phyloP scores from a whole-genome alignment of 345 rosid species.

The Eucalyptus curtisii region DNA sequence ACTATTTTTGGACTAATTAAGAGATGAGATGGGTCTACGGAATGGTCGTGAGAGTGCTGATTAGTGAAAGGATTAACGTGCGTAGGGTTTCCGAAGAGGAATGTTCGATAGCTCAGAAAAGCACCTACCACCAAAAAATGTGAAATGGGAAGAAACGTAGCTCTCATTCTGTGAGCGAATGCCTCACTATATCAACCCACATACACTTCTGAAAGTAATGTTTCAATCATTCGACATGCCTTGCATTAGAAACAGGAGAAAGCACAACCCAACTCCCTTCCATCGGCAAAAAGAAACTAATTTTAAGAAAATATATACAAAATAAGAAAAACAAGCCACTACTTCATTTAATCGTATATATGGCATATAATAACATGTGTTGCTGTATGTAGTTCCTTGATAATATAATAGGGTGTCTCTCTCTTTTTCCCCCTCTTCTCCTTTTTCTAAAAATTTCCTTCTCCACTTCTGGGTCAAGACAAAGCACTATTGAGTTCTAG shows the following conservation, averaged over 20 bases:
- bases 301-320: neutral
- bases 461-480: neutral
- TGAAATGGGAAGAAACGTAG: neutral
- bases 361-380: neutral
- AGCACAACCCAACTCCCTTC: neutral
- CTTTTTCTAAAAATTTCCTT: neutral
- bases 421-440: neutral
- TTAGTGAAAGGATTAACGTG: neutral
- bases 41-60: neutral
- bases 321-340: neutral
- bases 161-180: neutral
- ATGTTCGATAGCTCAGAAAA: constrained; percentile 1
- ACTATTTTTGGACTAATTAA: constrained; percentile 6
- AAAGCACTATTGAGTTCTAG: neutral
- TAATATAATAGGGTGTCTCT: neutral
- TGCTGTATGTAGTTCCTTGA: neutral
- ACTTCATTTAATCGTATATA: neutral
- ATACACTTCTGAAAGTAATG: constrained; percentile 10
- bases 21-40: neutral
- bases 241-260: constrained; percentile 1
- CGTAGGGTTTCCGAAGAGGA: neutral
- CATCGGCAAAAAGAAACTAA: neutral
- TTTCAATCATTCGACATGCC: constrained; percentile 5
- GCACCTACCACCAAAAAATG: constrained; percentile 21
- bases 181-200: neutral